Base-by-base conservation (phyloP, 768 basidiomycete species). In the Mrakia blollopis region DNA sequence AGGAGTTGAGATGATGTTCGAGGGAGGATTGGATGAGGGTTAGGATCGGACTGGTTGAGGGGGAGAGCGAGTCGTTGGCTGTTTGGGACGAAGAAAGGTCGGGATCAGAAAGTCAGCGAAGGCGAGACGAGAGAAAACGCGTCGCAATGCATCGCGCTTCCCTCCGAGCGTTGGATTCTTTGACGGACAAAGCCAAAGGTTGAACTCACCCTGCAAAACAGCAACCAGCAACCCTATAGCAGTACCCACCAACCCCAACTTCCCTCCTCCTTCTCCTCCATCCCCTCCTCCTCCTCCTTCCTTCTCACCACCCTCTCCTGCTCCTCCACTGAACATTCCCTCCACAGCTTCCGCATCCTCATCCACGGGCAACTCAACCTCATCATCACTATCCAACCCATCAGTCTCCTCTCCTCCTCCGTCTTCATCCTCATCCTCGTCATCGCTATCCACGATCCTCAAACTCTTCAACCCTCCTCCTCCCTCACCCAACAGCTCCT, bases 211-310 rank as follows among this genome's bases (percentile, higher is more conserved):
- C 89, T 96, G 94, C 39, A 98, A 86, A 50, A 93, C 87, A 0
- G 94, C 90, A 5, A 98, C 87, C 35, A 98, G 84, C 0, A 97
- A 83, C 77, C 90, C 91, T 30, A 97, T 83, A 0, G 92, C 89
- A 0, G 93, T 96, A 78, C 89, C 88, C 0, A 87, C 85, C 86
- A 96, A 88, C 74, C 91, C 90, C 44, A 89, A 86, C 80, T 89
- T 87, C 8, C 86, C 35, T 87, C 77, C 57, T 87, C 77, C 57
- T 52, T 78, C 25, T 54, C 87, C 87, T 79, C 90, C 89, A 78
- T 87, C 88, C 73, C 89, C 89, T 8, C 81, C n/a, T 89, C 89
- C 21, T 86, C 86, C 28, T 83, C 83, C 13, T 79, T 80, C 37
- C 81, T 80, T 25, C 37, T 25, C 28, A 41, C 54, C 89, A 21